Conservation (phyloP, 2,329 filamentous ascomycete genomes). For the Fonsecaea multimorphosa region DNA sequence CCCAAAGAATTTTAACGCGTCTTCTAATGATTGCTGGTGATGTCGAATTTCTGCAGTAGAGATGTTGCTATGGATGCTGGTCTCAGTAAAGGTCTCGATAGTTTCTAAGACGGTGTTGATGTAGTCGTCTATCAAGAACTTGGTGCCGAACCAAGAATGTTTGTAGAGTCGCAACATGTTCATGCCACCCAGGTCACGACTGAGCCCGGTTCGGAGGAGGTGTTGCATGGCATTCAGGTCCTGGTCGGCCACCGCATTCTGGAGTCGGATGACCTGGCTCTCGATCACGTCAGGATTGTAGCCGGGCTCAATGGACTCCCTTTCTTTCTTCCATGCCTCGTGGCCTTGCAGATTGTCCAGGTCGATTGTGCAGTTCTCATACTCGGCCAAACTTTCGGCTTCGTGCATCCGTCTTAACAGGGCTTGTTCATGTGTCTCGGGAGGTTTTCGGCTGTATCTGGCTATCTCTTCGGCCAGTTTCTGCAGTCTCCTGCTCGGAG, state of each 20-base stretch:
- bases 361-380: conserved; percentile 75
- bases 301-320: conserved; percentile 62
- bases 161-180: conserved; percentile 81
- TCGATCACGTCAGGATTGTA: conserved; percentile 75
- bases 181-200: conserved; percentile 84
- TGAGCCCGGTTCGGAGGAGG: conserved; percentile 78
- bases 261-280: conserved; percentile 72
- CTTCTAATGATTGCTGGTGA: conserved; percentile 34
- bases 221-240: conserved; percentile 80
- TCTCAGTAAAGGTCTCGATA: conserved; percentile 72
- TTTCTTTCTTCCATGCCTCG: conserved; percentile 77
- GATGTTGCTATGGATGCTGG: conserved; percentile 51
- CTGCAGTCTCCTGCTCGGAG: conserved; percentile 32
- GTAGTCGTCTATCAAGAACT: conserved; percentile 83
- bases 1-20: conserved; percentile 53
- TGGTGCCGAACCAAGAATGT: conserved; percentile 84
- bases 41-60: conserved; percentile 28
- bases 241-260: conserved; percentile 72
- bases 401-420: conserved; percentile 45
- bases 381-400: conserved; percentile 73
- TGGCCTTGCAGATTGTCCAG: conserved; percentile 81
- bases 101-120: conserved; percentile 79
- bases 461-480: conserved; percentile 33
- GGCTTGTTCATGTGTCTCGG: conserved; percentile 26
- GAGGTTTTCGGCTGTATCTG: conserved; percentile 30